Evolutionary conservation across 768 basidiomycete genomes (phyloP).

Genomic region (Agrocybe chaxingu): DNA sequence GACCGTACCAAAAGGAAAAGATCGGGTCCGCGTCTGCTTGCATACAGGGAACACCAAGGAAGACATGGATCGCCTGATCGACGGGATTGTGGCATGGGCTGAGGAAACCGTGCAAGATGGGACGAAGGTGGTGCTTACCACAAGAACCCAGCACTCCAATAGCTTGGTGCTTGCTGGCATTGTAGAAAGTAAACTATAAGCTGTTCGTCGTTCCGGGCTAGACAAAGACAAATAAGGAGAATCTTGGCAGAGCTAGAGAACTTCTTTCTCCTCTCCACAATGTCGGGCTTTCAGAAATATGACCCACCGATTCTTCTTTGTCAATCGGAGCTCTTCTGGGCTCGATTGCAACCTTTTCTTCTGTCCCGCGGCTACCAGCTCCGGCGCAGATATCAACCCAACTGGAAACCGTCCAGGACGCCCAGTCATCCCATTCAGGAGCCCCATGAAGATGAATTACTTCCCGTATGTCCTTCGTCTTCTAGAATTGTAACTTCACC

Average conservation of each 20-base stretch:
- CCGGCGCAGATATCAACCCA: constrained; percentile 6
- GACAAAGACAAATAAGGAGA: no score
- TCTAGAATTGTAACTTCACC: no score
- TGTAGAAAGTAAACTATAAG: constrained; percentile 12
- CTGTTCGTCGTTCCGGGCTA: not conserved
- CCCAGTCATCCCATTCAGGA: no score
- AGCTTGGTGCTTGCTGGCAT: not conserved
- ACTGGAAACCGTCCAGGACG: constrained; percentile 8
- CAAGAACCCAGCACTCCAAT: not conserved
- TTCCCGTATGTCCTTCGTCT: not conserved
- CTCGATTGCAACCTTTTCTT: constrained; percentile 3
- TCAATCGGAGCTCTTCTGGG: constrained; percentile 3
- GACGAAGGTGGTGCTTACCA: constrained; percentile 1
- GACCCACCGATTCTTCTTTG: no score
- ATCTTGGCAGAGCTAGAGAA: no score
- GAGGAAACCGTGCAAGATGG: constrained; percentile 27
- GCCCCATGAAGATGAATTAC: not conserved
- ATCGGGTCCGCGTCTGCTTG: constrained; percentile 86
- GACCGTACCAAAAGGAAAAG: constrained; percentile 83
- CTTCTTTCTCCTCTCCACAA: no score
- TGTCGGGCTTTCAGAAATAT: no score
- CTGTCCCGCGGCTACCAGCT: constrained; percentile 5
- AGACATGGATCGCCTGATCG: constrained; percentile 59
- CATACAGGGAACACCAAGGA: constrained; percentile 69
- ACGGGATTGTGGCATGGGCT: constrained; percentile 49